phyloP scores from a whole-genome alignment of 441 rosid species.

The Eutrema salsugineum region DNA sequence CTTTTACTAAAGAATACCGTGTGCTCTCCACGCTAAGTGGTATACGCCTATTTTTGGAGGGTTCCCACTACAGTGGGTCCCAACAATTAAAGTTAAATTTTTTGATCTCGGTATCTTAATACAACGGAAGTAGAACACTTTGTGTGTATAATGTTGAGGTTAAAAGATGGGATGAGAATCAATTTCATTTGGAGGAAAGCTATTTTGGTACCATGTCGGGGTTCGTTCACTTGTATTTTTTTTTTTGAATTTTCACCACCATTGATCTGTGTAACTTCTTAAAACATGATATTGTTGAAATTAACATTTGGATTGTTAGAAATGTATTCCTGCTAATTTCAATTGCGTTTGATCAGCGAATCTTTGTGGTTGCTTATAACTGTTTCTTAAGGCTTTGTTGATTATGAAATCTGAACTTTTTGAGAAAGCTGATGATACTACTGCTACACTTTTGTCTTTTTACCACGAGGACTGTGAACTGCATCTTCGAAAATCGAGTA shows the following conservation, averaged over 20 bases:
- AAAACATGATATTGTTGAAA: too few relatives aligned
- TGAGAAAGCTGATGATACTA: background rate
- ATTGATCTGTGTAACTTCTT: too few relatives aligned
- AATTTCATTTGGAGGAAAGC: too few relatives aligned
- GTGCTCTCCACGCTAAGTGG: slow-evolving; percentile 28
- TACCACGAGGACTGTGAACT: background rate
- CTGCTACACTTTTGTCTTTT: background rate
- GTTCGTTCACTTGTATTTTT: too few relatives aligned
- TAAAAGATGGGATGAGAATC: too few relatives aligned
- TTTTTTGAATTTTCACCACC: too few relatives aligned
- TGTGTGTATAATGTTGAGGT: too few relatives aligned
- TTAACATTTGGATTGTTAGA: too few relatives aligned
- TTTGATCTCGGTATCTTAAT: too few relatives aligned
- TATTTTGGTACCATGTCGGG: too few relatives aligned
- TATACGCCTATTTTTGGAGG: slow-evolving; percentile 33
- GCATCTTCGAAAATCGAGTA: background rate
- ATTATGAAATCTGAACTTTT: background rate
- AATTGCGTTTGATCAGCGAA: background rate
- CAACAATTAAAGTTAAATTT: background rate
- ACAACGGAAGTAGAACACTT: too few relatives aligned
- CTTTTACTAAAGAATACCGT: slow-evolving; percentile 75
- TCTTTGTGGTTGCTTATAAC: background rate
- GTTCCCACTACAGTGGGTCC: background rate
- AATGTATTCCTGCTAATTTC: too few relatives aligned
- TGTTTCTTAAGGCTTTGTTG: background rate